phyloP scores from a whole-genome alignment of 1,284 basidiomycete genomes.

The Boletus sp. region DNA sequence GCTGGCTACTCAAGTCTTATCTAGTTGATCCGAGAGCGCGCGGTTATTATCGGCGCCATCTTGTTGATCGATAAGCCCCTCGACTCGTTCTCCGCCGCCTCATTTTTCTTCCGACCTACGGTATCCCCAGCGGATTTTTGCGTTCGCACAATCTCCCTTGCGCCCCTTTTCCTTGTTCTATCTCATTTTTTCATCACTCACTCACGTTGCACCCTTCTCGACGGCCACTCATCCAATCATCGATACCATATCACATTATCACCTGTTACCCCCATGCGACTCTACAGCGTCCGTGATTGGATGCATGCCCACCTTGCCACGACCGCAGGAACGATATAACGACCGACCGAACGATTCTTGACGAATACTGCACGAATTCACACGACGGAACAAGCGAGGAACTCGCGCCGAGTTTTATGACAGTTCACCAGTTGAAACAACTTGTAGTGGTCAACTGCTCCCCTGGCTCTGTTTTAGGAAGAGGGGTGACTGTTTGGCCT shows the following conservation, averaged over 20 bases:
- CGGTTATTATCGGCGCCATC: slow-evolving; percentile 28
- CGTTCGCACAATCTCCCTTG: slow-evolving; percentile 28
- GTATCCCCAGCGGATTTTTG: slow-evolving; percentile 23
- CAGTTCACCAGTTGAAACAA: slow-evolving; percentile 16
- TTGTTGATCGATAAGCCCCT: slow-evolving; percentile 40
- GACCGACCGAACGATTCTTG: slow-evolving; percentile 43
- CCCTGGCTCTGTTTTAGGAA: slow-evolving; percentile 12
- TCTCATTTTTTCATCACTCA: slow-evolving; percentile 22
- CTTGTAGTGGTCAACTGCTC: slow-evolving; percentile 13
- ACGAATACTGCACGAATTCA: slow-evolving; percentile 40
- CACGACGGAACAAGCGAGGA: slow-evolving; percentile 27
- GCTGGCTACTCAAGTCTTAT: slow-evolving; percentile 32
- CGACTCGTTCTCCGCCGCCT: slow-evolving; percentile 20
- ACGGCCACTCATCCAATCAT: slow-evolving; percentile 24
- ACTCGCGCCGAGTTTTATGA: slow-evolving; percentile 20
- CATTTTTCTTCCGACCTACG: slow-evolving; percentile 14
- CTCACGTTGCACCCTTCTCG: slow-evolving; percentile 22
- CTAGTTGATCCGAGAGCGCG: slow-evolving; percentile 27
- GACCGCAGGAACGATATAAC: slow-evolving; percentile 39
- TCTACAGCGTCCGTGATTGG: slow-evolving; percentile 10
- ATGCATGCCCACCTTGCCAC: slow-evolving; percentile 30
- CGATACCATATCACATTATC: slow-evolving; percentile 21
- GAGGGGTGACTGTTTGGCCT: slow-evolving; percentile 6
- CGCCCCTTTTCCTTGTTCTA: slow-evolving; percentile 18
- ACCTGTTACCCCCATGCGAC: slow-evolving; percentile 18